These are phyloP conservation scores for Nemania sp. DNA, from an alignment of 2,329 filamentous ascomycete species.

Conservation along the genomic window DNA sequence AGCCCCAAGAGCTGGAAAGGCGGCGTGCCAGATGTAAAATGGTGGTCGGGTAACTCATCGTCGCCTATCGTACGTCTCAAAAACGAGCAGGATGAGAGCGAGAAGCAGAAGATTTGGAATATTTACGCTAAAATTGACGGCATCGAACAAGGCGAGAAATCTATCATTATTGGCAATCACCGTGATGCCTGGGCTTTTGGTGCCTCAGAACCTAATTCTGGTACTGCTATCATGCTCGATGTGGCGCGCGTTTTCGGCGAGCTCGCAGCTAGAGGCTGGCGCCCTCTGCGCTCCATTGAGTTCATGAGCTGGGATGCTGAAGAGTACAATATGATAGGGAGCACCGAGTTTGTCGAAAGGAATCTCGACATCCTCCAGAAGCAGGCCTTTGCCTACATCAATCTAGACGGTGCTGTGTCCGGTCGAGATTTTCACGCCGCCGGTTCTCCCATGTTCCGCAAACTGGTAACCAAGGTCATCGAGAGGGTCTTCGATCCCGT, in stretches of 20 bases:
- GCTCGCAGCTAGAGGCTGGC: conserved; percentile 82
- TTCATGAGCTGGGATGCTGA: conserved; percentile 97
- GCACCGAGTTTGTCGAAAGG: conserved; percentile 93
- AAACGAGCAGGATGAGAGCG: conserved; percentile 87
- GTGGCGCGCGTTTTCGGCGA: conserved; percentile 86
- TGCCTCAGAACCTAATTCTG: conserved; percentile 85
- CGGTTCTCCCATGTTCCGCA: conserved; percentile 83
- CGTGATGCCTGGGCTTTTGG: conserved; percentile 94
- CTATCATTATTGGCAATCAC: conserved; percentile 91
- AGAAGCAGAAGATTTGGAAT: conserved; percentile 90
- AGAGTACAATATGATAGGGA: conserved; percentile 93
- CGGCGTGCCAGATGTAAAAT: conserved; percentile 81
- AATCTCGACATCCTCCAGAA: conserved; percentile 78
- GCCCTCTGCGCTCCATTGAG: conserved; percentile 91
- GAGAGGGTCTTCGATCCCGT: conserved; percentile 79
- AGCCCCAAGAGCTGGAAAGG: conserved; percentile 80
- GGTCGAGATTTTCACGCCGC: conserved; percentile 81
- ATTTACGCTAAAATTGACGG: conserved; percentile 86
- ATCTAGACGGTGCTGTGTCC: conserved; percentile 85
- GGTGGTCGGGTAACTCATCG: conserved; percentile 83
- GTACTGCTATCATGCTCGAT: conserved; percentile 92
- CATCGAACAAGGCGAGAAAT: conserved; percentile 85
- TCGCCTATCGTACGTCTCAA: conserved; percentile 84
- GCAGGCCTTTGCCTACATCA: conserved; percentile 88
- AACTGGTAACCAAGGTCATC: conserved; percentile 77